These are phyloP conservation scores for Colletotrichum cuscutae DNA, from an alignment of 2,329 filamentous ascomycete species.

Conservation along the genomic window DNA sequence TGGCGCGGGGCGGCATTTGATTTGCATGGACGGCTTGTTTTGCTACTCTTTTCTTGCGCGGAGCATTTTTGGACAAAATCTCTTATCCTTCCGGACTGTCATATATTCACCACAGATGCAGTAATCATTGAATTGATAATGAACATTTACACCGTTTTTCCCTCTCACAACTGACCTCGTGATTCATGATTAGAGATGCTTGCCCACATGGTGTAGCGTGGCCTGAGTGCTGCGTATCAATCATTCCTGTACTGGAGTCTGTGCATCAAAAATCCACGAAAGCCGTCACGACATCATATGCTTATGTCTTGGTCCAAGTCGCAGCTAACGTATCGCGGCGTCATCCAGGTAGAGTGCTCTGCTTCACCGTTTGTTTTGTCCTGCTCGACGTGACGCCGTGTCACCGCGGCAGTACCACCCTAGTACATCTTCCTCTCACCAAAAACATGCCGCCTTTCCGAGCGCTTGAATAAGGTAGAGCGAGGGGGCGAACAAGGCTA, in stretches of 20 bases:
- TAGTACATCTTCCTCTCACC: not conserved
- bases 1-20: slow-evolving; percentile 19
- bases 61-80: slow-evolving; percentile 1
- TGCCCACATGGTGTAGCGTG: not conserved
- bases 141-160: not conserved
- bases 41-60: not conserved
- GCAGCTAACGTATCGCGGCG: not conserved
- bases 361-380: not conserved
- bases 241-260: not conserved
- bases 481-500: not conserved
- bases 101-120: slow-evolving; percentile 28
- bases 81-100: slow-evolving; percentile 3
- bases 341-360: not conserved
- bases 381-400: not conserved
- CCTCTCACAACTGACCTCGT: too few relatives aligned
- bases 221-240: not conserved
- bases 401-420: not conserved
- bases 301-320: not conserved
- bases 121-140: slow-evolving; percentile 32
- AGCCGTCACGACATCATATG: not conserved
- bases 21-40: slow-evolving; percentile 15
- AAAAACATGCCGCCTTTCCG: not conserved
- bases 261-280: not conserved
- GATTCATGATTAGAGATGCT: not conserved
- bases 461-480: not conserved